Evolutionary conservation across 345 rosid genomes (phyloP), one percentile per base, ranked within the genome.

Genomic region (Gossypium longicalyx): DNA sequence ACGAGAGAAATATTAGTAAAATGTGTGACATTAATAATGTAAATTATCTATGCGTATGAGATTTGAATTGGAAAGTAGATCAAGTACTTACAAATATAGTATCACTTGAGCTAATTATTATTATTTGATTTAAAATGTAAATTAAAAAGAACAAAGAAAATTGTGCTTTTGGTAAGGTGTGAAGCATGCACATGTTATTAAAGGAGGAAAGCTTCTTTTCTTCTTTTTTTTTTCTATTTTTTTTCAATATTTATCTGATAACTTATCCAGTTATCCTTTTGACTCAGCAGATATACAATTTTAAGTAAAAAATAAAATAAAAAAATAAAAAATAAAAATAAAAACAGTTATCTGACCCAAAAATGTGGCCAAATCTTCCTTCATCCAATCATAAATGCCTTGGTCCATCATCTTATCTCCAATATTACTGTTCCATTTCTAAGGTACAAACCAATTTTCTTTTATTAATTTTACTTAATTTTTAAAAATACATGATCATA

Each of bases 281-380:
- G 81, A 77, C 73, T 80, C 83, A 77, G 77, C 80, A 76, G 38
- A 45, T 0, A 47, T 45, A 47, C 69, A 4, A 22, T 12, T 67
- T 47, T 13, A 67, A 67, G 71, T 23, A 20, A 44, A 45, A 7
- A 53, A n/a, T n/a, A 7, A 23, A 23, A 23, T 22, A 5, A 16
- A 52, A 52, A 45, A 9, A 4, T 4, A 29, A 34, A 29, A 34
- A 34, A 4, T 4, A 27, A 2, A 27, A 27, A 27, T 3, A 45
- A 45, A 9, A 41, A 15, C n/a, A 8, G 43, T 23, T 23, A 47
- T 47, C 20, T 67, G 54, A 67, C 57, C 20, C 9, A 15, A 23
- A 20, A 66, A 45, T 66, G 41, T 57, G 71, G 41, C 57, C 71
- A 67, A 67, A 47, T 47, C 71, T 47, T 47, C 54, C 56, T 9